Conservation (phyloP, 2,329 filamentous ascomycete species). For the Helotiales sp. region DNA sequence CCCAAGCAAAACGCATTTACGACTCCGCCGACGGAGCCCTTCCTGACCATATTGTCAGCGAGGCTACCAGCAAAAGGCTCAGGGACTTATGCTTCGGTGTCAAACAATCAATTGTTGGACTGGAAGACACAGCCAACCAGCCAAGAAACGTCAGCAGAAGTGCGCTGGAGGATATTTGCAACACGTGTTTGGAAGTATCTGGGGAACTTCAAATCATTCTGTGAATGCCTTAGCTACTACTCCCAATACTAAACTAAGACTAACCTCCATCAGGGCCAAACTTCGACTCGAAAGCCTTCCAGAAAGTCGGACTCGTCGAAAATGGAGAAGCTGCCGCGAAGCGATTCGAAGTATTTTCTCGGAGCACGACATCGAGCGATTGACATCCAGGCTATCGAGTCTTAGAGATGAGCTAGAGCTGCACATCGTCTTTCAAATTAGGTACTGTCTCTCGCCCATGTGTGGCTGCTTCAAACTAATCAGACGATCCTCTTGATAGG, state of each 20-base stretch:
- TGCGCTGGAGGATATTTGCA: background rate
- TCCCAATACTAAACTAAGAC: background rate
- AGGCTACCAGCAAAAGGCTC: background rate
- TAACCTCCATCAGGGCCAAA: background rate
- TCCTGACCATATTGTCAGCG: background rate
- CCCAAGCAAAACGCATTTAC: background rate
- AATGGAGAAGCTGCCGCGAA: background rate
- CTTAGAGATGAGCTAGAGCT: background rate
- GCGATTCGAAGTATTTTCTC: background rate
- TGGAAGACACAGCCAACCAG: background rate
- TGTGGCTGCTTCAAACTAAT: background rate
- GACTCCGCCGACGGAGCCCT: background rate
- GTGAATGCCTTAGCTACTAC: background rate
- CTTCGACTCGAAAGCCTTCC: background rate
- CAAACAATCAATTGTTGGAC: background rate
- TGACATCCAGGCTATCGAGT: background rate
- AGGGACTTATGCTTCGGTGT: background rate
- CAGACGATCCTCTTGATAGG: background rate
- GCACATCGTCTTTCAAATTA: background rate
- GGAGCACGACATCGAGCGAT: background rate
- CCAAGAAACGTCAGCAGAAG: background rate
- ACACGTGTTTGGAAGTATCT: background rate
- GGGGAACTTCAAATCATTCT: background rate
- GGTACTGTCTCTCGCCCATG: background rate
- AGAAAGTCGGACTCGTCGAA: background rate